phyloP scores from a whole-genome alignment of 805 yeast genomes.

The Nakazawaea peltata region DNA sequence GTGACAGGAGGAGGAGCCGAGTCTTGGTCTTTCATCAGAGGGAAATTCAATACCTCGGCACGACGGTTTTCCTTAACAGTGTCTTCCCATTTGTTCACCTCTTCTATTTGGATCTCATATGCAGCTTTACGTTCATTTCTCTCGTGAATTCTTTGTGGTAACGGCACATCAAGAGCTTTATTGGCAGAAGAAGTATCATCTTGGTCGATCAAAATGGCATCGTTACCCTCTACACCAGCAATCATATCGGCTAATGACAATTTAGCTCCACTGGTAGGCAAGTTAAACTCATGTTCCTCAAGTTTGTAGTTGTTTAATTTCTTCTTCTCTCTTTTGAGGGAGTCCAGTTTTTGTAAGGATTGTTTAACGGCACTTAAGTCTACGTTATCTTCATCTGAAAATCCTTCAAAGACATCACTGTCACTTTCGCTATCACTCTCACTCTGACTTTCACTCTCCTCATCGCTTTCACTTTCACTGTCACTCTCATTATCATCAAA shows the following conservation, averaged over 20 bases:
- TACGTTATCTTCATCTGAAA: constrained; percentile 39
- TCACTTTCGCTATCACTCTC: constrained; percentile 19
- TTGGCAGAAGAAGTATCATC: constrained; percentile 27
- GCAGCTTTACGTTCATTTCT: constrained; percentile 86
- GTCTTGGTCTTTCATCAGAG: constrained; percentile 36
- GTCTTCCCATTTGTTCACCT: constrained; percentile 85
- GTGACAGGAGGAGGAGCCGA: constrained; percentile 37
- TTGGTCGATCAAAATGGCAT: constrained; percentile 37
- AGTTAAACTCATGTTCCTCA: constrained; percentile 61
- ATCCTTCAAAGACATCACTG: constrained; percentile 14
- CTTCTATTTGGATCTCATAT: constrained; percentile 78
- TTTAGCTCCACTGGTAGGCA: constrained; percentile 54
- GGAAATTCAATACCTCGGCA: constrained; percentile 80
- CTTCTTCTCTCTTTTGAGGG: constrained; percentile 31
- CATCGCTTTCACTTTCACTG: constrained; percentile 11
- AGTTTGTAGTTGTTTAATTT: constrained; percentile 41
- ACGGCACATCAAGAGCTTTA: constrained; percentile 64
- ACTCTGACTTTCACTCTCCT: constrained; percentile 16
- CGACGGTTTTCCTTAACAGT: constrained; percentile 69
- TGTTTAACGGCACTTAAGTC: constrained; percentile 43
- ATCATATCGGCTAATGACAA: constrained; percentile 72
- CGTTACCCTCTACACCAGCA: constrained; percentile 48
- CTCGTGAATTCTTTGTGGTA: constrained; percentile 79
- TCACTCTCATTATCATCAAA: constrained; percentile 19
- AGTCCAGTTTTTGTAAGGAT: constrained; percentile 25